Evolutionary conservation across 2,329 filamentous ascomycete genomes (phyloP), one percentile per base, ranked within the genome.

Genomic region (Ophiostoma perfectum): DNA sequence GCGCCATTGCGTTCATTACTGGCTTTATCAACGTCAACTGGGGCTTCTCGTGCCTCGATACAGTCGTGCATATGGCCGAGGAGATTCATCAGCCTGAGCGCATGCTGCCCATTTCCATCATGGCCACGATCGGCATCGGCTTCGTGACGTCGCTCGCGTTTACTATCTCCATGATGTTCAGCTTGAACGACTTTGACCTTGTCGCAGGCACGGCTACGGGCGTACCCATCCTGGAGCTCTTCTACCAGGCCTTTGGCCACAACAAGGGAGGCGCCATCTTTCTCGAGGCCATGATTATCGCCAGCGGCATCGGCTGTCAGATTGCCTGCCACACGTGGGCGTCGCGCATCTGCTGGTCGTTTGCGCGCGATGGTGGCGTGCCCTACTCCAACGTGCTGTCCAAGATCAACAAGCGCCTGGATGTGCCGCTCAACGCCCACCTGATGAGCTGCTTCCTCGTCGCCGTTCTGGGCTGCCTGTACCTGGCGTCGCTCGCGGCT

Each of bases 261-360:
- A 82, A 79, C 14, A 75, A 78, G 2, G 79, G 78, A 0, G 83
- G 80, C 0, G 80, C 83, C 0, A 80, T 81, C 1, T 79, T 80
- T 14, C 83, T 86, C 80, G 78, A 79, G 0, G 75, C 78, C 4
- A 78, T 86, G 27, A 75, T 85, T 2, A 77, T 84, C 2, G 74
- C 83, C 11, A 79, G 83, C 36, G 76, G 80, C 4, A 79, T 80
- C 1, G 80, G 78, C 38, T 80, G 80, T 47, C 82, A 80, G 5
- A 81, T 84, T 8, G 82, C 81, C 0, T 82, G 84, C 70, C 79
- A 87, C 0, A 83, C 82, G 0, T 83, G 86, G 0, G 83, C 85
- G 0, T 86, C 84, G 0, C 79, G 84, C 9, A 75, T 83, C 8
- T 69, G 80, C 11, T 82, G 67, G 67, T 74, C 80, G 2, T 82